Conservation (phyloP, 768 basidiomycete genomes). For the Dioszegia hungarica region DNA sequence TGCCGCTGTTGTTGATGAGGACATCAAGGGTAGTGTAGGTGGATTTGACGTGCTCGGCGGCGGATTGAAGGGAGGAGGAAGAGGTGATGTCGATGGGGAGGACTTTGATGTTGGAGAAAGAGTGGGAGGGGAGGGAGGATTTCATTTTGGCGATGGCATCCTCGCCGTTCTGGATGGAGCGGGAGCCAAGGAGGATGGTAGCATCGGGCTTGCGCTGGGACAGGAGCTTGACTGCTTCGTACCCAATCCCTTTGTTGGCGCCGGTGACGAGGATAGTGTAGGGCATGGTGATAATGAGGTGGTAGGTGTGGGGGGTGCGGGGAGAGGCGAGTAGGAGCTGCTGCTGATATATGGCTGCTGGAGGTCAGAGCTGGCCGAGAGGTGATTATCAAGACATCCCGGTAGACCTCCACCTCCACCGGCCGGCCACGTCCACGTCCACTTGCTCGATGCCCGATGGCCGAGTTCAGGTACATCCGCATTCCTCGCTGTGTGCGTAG, state of each 20-base stretch:
- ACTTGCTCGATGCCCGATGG: too few relatives aligned
- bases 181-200: constrained; percentile 16
- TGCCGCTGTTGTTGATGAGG: constrained; percentile 22
- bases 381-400: too few relatives aligned
- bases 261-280: constrained; percentile 19
- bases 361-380: too few relatives aligned
- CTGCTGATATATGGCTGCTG: too few relatives aligned
- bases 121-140: neutral
- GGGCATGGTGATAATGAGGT: too few relatives aligned
- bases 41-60: constrained; percentile 1
- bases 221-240: constrained; percentile 17
- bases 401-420: too few relatives aligned
- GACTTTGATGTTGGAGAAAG: constrained; percentile 10
- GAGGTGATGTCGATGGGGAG: constrained; percentile 17
- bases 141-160: constrained; percentile 17
- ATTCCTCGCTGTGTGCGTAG: too few relatives aligned
- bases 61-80: neutral
- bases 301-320: too few relatives aligned
- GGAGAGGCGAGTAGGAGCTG: too few relatives aligned
- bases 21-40: constrained; percentile 12
- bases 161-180: constrained; percentile 12
- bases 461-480: too few relatives aligned
- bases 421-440: too few relatives aligned
- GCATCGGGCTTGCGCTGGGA: neutral
- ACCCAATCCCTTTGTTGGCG: constrained; percentile 22